Conservation (phyloP, 2,329 filamentous ascomycete species). For the Grosmannia penicillata region DNA sequence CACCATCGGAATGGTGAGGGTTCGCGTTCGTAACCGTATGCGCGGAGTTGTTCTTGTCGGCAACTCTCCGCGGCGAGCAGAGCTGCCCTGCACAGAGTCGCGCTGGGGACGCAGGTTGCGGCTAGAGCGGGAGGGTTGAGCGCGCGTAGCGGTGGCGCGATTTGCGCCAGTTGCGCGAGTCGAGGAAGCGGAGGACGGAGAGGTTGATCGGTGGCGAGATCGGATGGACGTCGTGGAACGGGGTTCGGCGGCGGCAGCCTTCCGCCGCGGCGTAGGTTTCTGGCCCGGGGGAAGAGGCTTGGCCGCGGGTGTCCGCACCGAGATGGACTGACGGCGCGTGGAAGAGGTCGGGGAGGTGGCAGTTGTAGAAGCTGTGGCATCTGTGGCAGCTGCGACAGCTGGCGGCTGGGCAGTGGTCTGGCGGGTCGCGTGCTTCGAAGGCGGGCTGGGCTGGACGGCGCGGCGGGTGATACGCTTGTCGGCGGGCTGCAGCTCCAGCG, state of each 20-base stretch:
- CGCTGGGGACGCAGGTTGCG: slow-evolving; percentile 6
- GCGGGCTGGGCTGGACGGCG: slow-evolving; percentile 21
- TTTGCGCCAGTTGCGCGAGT: slow-evolving; percentile 23
- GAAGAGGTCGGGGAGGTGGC: slow-evolving; percentile 3
- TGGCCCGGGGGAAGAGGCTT: too few relatives aligned
- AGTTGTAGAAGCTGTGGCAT: not conserved
- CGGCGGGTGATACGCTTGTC: slow-evolving; percentile 38
- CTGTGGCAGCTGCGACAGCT: too few relatives aligned
- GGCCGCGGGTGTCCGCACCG: not conserved
- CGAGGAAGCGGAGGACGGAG: slow-evolving; percentile 23
- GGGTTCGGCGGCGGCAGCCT: slow-evolving; percentile 1
- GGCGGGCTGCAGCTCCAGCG: slow-evolving; percentile 34
- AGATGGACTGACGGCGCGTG: slow-evolving; percentile 1
- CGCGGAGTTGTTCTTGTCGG: slow-evolving; percentile 23
- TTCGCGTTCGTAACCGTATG: slow-evolving; percentile 33
- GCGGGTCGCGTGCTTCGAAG: slow-evolving; percentile 13
- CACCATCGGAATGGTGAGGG: slow-evolving; percentile 37
- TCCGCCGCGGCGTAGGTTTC: slow-evolving; percentile 3
- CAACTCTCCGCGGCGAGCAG: slow-evolving; percentile 4
- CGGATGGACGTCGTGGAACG: not conserved
- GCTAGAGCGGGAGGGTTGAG: slow-evolving; percentile 16
- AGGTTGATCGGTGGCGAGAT: slow-evolving; percentile 14
- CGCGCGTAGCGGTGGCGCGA: slow-evolving; percentile 26
- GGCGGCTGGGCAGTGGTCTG: not conserved
- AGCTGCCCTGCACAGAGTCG: slow-evolving; percentile 4